Conservation (phyloP, 2,329 filamentous ascomycete species). For the Purpureocillium takamizusanense region DNA sequence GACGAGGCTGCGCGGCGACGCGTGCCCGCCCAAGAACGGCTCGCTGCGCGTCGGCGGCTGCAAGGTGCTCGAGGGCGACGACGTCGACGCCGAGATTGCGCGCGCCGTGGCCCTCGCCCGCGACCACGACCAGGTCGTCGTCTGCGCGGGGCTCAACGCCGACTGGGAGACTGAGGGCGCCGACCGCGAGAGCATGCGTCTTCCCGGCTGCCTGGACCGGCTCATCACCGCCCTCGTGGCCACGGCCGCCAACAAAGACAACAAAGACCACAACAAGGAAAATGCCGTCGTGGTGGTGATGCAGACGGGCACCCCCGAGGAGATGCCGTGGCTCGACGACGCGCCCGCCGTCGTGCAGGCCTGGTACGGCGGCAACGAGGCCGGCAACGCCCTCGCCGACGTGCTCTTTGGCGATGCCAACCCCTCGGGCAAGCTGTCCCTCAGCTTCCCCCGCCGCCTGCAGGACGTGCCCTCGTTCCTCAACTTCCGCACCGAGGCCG, state of each 20-base stretch:
- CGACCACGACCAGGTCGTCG: slow-evolving; percentile 65
- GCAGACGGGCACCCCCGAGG: slow-evolving; percentile 67
- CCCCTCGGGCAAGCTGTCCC: slow-evolving; percentile 65
- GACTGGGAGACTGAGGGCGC: slow-evolving; percentile 76
- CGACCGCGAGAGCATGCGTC: slow-evolving; percentile 69
- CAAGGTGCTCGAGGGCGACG: slow-evolving; percentile 38
- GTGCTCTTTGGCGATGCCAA: slow-evolving; percentile 67
- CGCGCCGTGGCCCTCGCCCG: slow-evolving; percentile 60
- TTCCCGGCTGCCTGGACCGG: slow-evolving; percentile 64
- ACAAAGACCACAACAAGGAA: no score
- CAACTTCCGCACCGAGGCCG: slow-evolving; percentile 63
- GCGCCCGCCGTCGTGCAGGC: slow-evolving; percentile 59
- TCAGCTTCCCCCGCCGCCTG: slow-evolving; percentile 59
- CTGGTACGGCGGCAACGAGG: slow-evolving; percentile 85
- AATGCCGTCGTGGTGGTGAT: no score
- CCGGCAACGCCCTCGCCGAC: slow-evolving; percentile 72
- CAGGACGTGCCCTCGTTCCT: slow-evolving; percentile 69
- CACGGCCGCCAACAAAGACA: slow-evolving; percentile 59
- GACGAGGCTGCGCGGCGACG: slow-evolving; percentile 42
- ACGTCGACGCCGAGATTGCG: slow-evolving; percentile 38
- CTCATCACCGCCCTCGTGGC: slow-evolving; percentile 58
- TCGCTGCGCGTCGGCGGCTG: slow-evolving; percentile 54
- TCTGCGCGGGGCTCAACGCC: slow-evolving; percentile 68
- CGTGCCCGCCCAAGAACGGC: slow-evolving; percentile 45
- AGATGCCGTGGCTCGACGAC: slow-evolving; percentile 58